Conservation (phyloP, 495 filamentous ascomycete species). For the Aspergillus panamensis region DNA sequence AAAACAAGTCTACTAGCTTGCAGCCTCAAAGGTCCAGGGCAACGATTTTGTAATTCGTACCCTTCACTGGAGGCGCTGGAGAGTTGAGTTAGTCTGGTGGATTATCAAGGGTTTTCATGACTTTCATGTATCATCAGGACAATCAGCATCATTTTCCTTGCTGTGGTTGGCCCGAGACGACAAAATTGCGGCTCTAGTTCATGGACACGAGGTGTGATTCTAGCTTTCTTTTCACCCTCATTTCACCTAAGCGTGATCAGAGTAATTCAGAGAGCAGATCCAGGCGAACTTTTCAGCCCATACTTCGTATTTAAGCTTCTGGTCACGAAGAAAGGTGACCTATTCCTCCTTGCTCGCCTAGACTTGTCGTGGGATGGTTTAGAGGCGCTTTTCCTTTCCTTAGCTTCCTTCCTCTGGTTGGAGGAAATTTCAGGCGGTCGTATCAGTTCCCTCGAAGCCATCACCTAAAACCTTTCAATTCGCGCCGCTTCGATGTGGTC, state of each 20-base stretch:
- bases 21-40: neutral
- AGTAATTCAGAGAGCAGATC: slow-evolving; percentile 6
- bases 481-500: neutral
- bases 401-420: too few relatives aligned
- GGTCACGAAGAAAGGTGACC: neutral
- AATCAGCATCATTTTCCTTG: neutral
- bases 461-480: neutral
- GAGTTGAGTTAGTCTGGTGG: neutral
- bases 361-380: neutral
- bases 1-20: neutral
- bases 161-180: slow-evolving; percentile 2
- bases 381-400: neutral
- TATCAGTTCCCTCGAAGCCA: neutral
- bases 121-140: neutral
- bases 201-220: slow-evolving; percentile 11
- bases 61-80: neutral
- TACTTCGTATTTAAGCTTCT: slow-evolving; percentile 5
- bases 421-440: too few relatives aligned
- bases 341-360: neutral
- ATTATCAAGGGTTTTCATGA: neutral
- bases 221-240: neutral
- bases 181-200: slow-evolving; percentile 7
- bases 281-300: neutral
- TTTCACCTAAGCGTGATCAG: neutral
- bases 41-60: slow-evolving; percentile 6